Percentiles rank a stretch among this genome's conserved stretches.
Conservation (phyloP, 106 monocot genomes). For the Triglochin maritima region DNA sequence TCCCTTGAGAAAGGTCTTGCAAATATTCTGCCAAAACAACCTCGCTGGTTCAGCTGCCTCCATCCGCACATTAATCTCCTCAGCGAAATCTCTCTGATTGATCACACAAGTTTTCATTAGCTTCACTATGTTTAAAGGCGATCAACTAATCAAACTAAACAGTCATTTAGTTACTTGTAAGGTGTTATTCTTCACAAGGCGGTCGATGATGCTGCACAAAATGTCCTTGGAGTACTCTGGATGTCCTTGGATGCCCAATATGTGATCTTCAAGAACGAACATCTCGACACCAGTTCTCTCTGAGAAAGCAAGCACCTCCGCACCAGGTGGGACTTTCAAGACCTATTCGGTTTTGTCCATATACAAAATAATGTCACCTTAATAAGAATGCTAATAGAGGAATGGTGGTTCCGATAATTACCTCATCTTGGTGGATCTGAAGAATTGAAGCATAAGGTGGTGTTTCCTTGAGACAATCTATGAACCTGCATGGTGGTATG, state of each 20-base stretch:
- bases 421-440: slow-evolving; percentile 80
- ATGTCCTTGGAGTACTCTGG: slow-evolving; percentile 83
- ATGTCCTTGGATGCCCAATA: slow-evolving; percentile 80
- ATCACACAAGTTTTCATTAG: too few species aligned
- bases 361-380: too few species aligned
- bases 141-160: too few species aligned
- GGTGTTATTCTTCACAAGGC: slow-evolving; percentile 30
- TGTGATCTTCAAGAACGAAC: slow-evolving; percentile 41
- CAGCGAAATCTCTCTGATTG: too few species aligned
- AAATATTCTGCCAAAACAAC: too few species aligned
- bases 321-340: slow-evolving; percentile 47
- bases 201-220: slow-evolving; percentile 42
- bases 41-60: too few species aligned
- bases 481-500: slow-evolving; percentile 2
- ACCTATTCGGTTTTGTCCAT: slow-evolving; percentile 17
- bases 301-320: slow-evolving; percentile 61
- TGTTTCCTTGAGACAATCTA: slow-evolving; percentile 7
- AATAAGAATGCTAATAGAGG: too few species aligned
- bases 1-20: too few species aligned
- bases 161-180: slow-evolving; percentile 28
- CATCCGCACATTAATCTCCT: too few species aligned
- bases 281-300: slow-evolving; percentile 61
- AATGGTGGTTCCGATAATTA: neutral
- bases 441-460: slow-evolving; percentile 33
- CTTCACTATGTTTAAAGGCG: too few species aligned